These are phyloP conservation scores for Pseudocercospora ulei DNA, from an alignment of 2,329 filamentous ascomycete genomes.

Conservation along the genomic window DNA sequence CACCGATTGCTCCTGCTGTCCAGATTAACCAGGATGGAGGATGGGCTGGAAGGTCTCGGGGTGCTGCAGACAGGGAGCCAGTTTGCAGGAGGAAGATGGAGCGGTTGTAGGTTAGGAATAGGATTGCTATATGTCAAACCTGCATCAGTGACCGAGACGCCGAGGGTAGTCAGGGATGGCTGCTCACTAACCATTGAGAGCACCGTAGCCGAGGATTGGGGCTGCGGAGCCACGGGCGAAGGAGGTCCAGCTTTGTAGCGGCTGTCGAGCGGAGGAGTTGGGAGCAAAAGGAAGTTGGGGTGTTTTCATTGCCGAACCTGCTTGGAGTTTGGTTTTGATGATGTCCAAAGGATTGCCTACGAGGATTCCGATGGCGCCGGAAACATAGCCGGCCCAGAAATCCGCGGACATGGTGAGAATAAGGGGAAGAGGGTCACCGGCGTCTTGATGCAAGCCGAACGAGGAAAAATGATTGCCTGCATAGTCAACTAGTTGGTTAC, in stretches of 20 bases:
- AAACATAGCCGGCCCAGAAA: constrained; percentile 88
- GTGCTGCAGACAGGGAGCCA: constrained; percentile 12
- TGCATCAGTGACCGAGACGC: no score
- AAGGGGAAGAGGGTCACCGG: neutral
- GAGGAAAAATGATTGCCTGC: constrained; percentile 47
- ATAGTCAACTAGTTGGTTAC: constrained; percentile 82
- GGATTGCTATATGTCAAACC: constrained; percentile 25
- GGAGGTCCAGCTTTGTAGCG: constrained; percentile 22
- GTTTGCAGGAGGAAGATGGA: constrained; percentile 55
- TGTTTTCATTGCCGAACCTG: constrained; percentile 37
- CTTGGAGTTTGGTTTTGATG: constrained; percentile 72
- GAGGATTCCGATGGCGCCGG: constrained; percentile 73
- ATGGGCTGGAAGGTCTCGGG: constrained; percentile 10
- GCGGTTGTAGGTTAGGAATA: constrained; percentile 86
- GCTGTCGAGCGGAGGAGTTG: neutral
- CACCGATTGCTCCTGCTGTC: constrained; percentile 69
- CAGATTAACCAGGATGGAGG: constrained; percentile 41
- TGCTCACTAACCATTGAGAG: constrained; percentile 58
- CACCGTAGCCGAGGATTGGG: constrained; percentile 80
- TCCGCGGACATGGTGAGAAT: constrained; percentile 61
- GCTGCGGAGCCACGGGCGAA: constrained; percentile 59
- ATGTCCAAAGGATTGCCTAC: constrained; percentile 69
- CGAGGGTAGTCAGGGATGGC: no score
- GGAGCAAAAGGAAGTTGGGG: neutral
- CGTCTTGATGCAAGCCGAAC: constrained; percentile 11